These are phyloP conservation scores for Linderniella brevidens DNA, from an alignment of 257 asterid species.

Conservation along the genomic window DNA sequence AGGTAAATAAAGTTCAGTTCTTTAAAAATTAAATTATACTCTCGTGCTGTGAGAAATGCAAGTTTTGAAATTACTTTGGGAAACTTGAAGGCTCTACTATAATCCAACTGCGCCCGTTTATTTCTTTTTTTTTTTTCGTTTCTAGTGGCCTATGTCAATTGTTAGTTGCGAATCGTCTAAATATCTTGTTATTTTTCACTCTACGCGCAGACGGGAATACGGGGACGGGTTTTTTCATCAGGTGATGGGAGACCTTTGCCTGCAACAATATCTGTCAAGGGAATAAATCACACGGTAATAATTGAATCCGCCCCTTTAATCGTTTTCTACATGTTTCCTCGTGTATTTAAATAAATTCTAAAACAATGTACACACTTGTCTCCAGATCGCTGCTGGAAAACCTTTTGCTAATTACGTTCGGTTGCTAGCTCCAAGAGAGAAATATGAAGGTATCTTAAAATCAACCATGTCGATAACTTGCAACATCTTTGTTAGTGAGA, in stretches of 20 bases:
- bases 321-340: background rate
- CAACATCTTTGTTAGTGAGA: background rate
- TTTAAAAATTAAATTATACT: too few species aligned
- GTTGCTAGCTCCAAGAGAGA: slow-evolving; percentile 25
- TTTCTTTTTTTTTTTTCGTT: too few species aligned
- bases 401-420: slow-evolving; percentile 37
- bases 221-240: slow-evolving; percentile 28
- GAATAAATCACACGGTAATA: slow-evolving; percentile 29
- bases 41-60: too few species aligned
- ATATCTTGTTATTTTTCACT: slow-evolving; percentile 3
- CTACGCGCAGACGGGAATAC: slow-evolving; percentile 28
- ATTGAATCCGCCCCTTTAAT: background rate
- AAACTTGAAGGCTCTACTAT: too few species aligned
- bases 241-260: slow-evolving; percentile 31
- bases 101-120: too few species aligned
- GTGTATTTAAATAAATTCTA: background rate
- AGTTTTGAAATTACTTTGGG: too few species aligned
- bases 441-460: slow-evolving; percentile 27
- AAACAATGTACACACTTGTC: background rate
- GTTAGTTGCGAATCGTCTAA: background rate
- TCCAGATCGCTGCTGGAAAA: slow-evolving; percentile 28
- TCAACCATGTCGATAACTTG: background rate
- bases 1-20: too few species aligned
- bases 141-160: too few species aligned
- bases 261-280: slow-evolving; percentile 27